Conservation (phyloP, 106 monocot species). For the Acanthochlamys bracteata region DNA sequence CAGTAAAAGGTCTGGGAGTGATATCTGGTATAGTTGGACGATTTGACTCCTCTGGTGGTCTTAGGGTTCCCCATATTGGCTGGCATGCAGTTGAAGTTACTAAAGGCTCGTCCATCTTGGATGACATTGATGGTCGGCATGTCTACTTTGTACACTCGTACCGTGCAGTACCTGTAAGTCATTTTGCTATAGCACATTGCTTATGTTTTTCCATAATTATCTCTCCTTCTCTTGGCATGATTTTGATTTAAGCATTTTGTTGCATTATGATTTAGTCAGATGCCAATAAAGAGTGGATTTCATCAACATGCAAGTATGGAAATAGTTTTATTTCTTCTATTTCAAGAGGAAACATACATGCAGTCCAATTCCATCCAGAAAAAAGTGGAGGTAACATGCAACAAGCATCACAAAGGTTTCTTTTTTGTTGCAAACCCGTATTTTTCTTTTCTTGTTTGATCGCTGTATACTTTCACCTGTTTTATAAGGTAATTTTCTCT, state of each 20-base stretch:
- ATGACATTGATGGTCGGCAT: constrained; percentile 64
- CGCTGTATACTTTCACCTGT: too few relatives aligned
- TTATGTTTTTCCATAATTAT: too few relatives aligned
- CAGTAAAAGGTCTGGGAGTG: constrained; percentile 89
- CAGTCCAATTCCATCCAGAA: constrained; percentile 97
- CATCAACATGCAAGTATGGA: constrained; percentile 89
- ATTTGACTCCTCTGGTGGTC: constrained; percentile 65
- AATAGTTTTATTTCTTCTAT: constrained; percentile 77
- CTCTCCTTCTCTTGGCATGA: too few relatives aligned
- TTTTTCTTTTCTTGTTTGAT: too few relatives aligned
- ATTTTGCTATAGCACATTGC: background rate
- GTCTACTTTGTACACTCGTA: constrained; percentile 98
- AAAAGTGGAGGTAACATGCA: constrained; percentile 83
- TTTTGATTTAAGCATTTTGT: too few relatives aligned
- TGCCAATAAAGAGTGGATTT: constrained; percentile 88
- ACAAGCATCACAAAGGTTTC: too few relatives aligned
- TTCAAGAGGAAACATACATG: constrained; percentile 81
- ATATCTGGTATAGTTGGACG: constrained; percentile 75
- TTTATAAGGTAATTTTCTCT: too few relatives aligned
- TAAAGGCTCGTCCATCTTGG: constrained; percentile 59
- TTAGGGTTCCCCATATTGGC: constrained; percentile 89
- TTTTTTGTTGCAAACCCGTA: too few relatives aligned
- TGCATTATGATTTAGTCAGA: constrained; percentile 49
- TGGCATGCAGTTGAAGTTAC: constrained; percentile 65
- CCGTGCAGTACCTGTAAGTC: constrained; percentile 72